phyloP scores from a whole-genome alignment of 2,329 filamentous ascomycete genomes.

The Thielaviopsis euricoi region DNA sequence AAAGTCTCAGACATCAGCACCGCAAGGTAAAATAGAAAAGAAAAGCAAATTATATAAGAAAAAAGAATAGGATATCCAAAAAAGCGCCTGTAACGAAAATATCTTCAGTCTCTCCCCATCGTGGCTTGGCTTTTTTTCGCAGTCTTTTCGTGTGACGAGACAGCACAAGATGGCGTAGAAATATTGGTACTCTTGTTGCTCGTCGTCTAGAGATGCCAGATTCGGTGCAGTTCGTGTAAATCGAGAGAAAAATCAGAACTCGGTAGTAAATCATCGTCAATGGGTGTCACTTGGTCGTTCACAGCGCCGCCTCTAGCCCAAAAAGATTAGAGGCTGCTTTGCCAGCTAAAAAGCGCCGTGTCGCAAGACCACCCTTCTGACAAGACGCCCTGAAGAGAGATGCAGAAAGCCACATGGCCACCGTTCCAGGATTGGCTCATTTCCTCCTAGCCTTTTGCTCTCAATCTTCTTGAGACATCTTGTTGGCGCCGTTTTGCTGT shows the following conservation, averaged over 20 bases:
- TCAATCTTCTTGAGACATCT: neutral
- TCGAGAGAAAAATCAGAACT: neutral
- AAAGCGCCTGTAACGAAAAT: neutral
- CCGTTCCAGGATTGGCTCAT: slow-evolving; percentile 12
- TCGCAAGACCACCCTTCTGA: neutral
- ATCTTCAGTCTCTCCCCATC: neutral
- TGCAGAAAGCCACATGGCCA: slow-evolving; percentile 9
- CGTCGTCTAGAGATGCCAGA: neutral
- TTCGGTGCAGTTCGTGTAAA: neutral
- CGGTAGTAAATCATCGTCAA: neutral
- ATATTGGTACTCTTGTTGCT: neutral
- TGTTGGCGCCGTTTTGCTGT: neutral
- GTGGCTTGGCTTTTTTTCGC: neutral
- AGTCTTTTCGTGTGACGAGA: neutral
- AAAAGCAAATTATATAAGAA: neutral
- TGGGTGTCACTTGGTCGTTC: neutral
- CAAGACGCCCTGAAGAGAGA: neutral
- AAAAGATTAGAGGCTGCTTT: neutral
- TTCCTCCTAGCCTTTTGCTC: slow-evolving; percentile 7
- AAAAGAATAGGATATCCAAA: neutral
- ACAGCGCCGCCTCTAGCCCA: neutral
- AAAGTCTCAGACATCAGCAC: no score
- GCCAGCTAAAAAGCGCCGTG: neutral
- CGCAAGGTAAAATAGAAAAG: neutral
- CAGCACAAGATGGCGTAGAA: neutral